Conservation (phyloP, 2,329 filamentous ascomycete genomes). For the Colletotrichum ledebouriae region DNA sequence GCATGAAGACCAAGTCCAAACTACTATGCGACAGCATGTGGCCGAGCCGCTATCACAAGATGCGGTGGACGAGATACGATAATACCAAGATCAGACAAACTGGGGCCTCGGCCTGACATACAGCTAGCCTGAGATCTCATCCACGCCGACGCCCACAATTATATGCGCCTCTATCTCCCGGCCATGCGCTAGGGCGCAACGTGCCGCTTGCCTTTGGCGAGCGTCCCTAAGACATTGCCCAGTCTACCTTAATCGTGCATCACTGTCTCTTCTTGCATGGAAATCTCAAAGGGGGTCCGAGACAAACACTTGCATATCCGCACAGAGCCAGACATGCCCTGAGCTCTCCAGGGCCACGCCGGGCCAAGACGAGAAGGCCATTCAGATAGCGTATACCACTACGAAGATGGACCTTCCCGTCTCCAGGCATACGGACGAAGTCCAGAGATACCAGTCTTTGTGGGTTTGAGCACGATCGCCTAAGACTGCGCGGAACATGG, state of each 20-base stretch:
- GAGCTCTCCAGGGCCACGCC: constrained; percentile 17
- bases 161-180: constrained; percentile 27
- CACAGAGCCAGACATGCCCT: constrained; percentile 12
- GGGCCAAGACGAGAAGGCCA: constrained; percentile 9
- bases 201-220: constrained; percentile 33
- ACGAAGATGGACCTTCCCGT: too few species aligned
- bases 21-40: neutral
- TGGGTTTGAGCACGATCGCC: too few species aligned
- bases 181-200: constrained; percentile 36
- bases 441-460: too few species aligned
- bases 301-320: constrained; percentile 24
- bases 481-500: constrained; percentile 1
- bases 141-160: constrained; percentile 18
- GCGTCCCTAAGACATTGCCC: constrained; percentile 27
- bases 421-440: too few species aligned
- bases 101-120: constrained; percentile 15
- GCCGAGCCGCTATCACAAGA: neutral
- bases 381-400: too few species aligned
- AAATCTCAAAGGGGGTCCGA: constrained; percentile 27
- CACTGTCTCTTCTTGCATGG: constrained; percentile 25
- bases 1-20: neutral
- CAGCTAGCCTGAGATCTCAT: constrained; percentile 8
- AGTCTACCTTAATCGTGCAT: constrained; percentile 28
- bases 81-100: constrained; percentile 1
- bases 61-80: neutral